Evolutionary conservation across 2,329 filamentous ascomycete genomes (phyloP), one percentile per base, ranked within the genome.

Genomic region (Ceratocystis cacaofunesta): DNA sequence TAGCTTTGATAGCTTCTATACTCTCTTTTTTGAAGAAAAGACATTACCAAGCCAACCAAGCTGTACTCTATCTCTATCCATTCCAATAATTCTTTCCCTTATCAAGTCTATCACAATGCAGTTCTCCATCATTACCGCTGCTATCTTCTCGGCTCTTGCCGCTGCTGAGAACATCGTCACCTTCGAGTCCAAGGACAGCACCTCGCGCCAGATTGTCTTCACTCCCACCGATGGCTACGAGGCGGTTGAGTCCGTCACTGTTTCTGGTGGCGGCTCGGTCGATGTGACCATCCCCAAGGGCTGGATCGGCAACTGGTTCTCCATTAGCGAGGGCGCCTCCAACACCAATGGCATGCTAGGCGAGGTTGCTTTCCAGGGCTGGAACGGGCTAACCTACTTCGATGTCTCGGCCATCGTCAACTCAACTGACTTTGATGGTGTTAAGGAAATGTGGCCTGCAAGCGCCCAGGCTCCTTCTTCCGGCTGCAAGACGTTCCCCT

Each of bases 351-450:
- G 81, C 69, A 83, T 81, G 78, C 77, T 81, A 66, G 79, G 79
- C 64, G 79, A 81, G 76, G 75, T 80, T 65, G 73, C 74, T 69
- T 81, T 80, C 71, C 74, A 78, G 64, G 79, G 78, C 71, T 81
- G 73, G 73, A 70, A 72, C 63, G 80, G 75, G 69, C 68, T 75
- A 67, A 82, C 78, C 66, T 84, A 78, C 77, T 84, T 81, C 66
- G 82, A 84, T 68, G 80, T 84, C 68, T 83, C 80, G 10, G 81
- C 81, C 72, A 84, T 84, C 69, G 79, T 83, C 70, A 74, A 80
- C 72, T 73, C 79, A 62, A 71, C 71, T 48, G 82, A 83, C 72
- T 70, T 74, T 69, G 66, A 78, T 68, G 80, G 80, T 70, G 76
- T 84, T 70, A 82, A 83, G 77, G 73, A 78, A 74, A 77, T 84